Evolutionary conservation across 164 flowering plant genomes (phyloP).

Genomic region (Protea cynaroides): DNA sequence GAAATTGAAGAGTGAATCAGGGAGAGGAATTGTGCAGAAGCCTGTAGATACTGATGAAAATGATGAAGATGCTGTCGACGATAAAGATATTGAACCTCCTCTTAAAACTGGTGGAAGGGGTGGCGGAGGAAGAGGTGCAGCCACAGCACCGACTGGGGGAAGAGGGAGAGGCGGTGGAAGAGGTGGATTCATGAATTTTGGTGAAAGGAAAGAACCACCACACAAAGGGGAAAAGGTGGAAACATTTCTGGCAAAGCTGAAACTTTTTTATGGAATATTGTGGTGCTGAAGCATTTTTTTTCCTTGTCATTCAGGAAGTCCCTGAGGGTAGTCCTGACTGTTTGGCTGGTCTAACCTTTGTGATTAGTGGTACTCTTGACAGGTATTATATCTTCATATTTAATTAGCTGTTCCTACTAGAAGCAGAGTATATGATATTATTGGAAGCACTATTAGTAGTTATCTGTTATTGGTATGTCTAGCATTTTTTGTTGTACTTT

Average conservation of each 20-base stretch:
- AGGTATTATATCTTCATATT: no score
- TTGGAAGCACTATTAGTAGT: no score
- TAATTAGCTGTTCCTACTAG: no score
- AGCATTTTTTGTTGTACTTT: no score
- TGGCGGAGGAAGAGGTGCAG: conserved; percentile 27
- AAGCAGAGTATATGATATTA: no score
- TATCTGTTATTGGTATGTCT: no score
- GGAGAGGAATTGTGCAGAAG: conserved; percentile 43
- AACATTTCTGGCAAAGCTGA: conserved; percentile 24
- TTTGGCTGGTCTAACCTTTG: conserved; percentile 84
- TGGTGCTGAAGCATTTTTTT: conserved; percentile 3
- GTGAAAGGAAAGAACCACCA: conserved; percentile 97
- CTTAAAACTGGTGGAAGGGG: conserved; percentile 52
- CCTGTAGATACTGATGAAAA: conserved; percentile 34
- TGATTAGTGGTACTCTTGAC: conserved; percentile 98
- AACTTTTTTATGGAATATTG: conserved; percentile 6
- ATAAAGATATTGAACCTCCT: conserved; percentile 22
- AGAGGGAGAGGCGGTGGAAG: conserved; percentile 90
- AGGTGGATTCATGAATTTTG: conserved; percentile 91
- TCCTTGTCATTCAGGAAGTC: conserved; percentile 59
- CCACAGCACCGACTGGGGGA: conserved; percentile 24
- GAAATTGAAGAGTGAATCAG: conserved; percentile 58
- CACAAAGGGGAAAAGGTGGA: conserved; percentile 88
- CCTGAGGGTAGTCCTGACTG: conserved; percentile 91
- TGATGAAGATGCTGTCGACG: conserved; percentile 39